Evolutionary conservation across 768 basidiomycete species (phyloP).

Genomic region (Rhodotorula kratochvilovae): DNA sequence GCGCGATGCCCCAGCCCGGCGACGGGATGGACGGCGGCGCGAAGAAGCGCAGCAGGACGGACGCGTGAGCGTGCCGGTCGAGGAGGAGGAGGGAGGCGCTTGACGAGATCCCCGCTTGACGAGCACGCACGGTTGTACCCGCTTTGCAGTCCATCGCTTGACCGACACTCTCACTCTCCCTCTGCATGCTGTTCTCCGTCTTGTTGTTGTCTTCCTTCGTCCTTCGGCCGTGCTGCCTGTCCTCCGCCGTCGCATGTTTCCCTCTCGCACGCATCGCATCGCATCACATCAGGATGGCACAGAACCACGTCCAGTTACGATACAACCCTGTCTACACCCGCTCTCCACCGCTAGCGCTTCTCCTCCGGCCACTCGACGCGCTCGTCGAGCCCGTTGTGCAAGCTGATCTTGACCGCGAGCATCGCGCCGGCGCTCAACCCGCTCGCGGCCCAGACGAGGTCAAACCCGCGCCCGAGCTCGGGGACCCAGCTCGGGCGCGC

Average conservation of each 20-base stretch:
- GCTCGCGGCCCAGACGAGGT: slow-evolving; percentile 21
- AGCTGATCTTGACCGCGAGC: slow-evolving; percentile 12
- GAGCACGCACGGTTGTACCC: background rate
- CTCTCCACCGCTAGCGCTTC: background rate
- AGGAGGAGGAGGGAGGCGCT: too few species aligned
- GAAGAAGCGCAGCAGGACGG: slow-evolving; percentile 3
- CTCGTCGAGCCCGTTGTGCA: slow-evolving; percentile 37
- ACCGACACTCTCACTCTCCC: background rate
- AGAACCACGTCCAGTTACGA: background rate
- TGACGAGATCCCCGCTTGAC: too few species aligned
- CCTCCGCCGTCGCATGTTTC: too few species aligned
- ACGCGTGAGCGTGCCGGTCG: background rate
- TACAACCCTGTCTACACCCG: background rate
- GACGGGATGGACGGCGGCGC: background rate
- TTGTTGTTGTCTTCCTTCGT: background rate
- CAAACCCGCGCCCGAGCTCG: slow-evolving; percentile 15
- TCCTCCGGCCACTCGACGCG: slow-evolving; percentile 24
- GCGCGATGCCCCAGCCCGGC: background rate
- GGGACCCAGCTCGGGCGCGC: background rate
- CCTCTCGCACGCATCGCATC: background rate
- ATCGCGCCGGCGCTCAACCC: background rate
- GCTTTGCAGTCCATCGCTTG: background rate
- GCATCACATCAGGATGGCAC: too few species aligned
- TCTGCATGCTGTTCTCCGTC: too few species aligned
- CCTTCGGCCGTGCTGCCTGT: background rate